A percentile compares a stretch with the other conserved stretches of the same genome.
Conservation (phyloP, 2,329 filamentous ascomycete species). For the Phialophora tarda region DNA sequence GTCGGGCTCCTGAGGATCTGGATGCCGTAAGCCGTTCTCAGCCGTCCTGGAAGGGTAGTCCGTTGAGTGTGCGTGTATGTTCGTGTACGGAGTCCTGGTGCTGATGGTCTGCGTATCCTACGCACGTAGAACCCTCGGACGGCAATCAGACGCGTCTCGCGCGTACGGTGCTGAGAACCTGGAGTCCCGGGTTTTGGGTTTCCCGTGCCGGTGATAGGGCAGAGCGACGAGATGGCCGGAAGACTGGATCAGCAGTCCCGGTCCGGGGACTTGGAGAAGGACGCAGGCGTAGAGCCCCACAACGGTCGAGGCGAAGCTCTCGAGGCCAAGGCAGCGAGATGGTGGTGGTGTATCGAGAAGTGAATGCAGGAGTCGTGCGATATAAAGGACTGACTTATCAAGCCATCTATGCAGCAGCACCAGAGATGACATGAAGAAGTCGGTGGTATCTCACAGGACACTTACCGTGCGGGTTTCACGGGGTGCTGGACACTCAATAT, state of each 20-base stretch:
- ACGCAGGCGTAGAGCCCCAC: background rate
- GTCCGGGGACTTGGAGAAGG: conserved; percentile 2
- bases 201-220: too few species aligned
- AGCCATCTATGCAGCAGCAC: background rate
- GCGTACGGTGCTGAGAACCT: background rate
- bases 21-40: background rate
- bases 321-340: background rate
- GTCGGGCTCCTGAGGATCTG: background rate
- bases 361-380: background rate
- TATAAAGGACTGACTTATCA: background rate
- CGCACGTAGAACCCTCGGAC: background rate
- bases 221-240: too few species aligned
- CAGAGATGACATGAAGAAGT: background rate
- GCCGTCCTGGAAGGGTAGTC: too few species aligned
- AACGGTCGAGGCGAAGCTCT: background rate
- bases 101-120: background rate
- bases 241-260: background rate
- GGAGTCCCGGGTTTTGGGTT: too few species aligned
- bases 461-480: background rate
- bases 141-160: background rate
- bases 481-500: background rate
- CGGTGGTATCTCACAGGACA: background rate
- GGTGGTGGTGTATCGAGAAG: background rate
- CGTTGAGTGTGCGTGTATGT: background rate
- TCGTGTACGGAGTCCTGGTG: background rate